Evolutionary conservation across 192 early-diverging fungal genomes (phyloP), one percentile per base, ranked within the genome.

Genomic region (Entomortierella beljakovae): DNA sequence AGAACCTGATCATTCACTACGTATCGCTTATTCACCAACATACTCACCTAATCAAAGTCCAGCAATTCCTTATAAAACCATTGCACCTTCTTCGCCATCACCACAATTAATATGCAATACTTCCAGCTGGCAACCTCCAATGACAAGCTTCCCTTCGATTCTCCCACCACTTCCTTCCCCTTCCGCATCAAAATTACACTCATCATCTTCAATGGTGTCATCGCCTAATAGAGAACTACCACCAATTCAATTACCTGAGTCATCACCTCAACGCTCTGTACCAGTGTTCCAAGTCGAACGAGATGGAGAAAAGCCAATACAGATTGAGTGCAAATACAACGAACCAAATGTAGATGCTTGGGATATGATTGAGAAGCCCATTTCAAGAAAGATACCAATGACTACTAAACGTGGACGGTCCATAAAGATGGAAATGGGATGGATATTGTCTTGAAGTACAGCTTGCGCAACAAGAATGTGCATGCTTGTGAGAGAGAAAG

Each of bases 301-400:
- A 11, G 75, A 79, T 54, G 74, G 46, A 13, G 68, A 70, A 11
- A 57, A 69, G 50, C 66, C 75, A 1, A 28, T 79, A 20, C 52
- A 77, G 48, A 77, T 77, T 42, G 67, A 69, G 57, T 79, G 75
- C 67, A 79, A 79, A 40, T 79, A 79, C 62, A 79, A 79, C 46
- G 75, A 79, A 50, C 75, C 75, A 1, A 70, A 79, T 33, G 67
- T 79, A 8, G 75, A 79, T 55, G 75, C 75, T 10, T 79, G 75
- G 75, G 75, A 79, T 31, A 53, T 79, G 75, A 79, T 79, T 18
- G 75, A 79, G 50, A 69, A 70, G 25, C 75, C 75, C 20, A 58
- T 79, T 33, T 77, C 73, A 6, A 48, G 73, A 29, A 68, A 53
- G 28, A 59, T 68, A 8, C 67, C 75, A 9, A 11, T 79, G 61